Conservation (phyloP, 2,329 filamentous ascomycete genomes). For the Magnaporthiopsis rhizophila region DNA sequence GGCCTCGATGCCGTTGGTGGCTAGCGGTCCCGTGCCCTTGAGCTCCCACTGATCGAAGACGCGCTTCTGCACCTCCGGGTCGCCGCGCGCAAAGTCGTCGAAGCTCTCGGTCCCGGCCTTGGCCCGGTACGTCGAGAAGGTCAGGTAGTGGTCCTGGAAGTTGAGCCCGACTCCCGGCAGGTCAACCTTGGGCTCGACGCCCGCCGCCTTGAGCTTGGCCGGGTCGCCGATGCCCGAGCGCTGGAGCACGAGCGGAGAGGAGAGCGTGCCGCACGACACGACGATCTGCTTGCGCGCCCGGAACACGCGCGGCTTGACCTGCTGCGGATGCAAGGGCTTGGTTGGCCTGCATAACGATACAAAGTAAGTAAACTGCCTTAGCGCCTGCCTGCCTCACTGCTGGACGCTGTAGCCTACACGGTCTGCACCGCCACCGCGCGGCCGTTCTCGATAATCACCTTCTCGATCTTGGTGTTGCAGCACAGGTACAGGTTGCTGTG, state of each 20-base stretch:
- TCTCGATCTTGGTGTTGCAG: conserved; percentile 71
- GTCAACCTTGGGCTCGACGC: conserved; percentile 61
- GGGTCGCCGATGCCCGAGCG: conserved; percentile 67
- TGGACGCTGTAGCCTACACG: conserved; percentile 29
- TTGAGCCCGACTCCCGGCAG: conserved; percentile 67
- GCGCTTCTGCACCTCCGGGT: conserved; percentile 61
- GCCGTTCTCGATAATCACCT: conserved; percentile 65
- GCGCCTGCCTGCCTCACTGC: too few species aligned
- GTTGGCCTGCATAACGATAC: conserved; percentile 31
- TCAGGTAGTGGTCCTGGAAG: conserved; percentile 71
- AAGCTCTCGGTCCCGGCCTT: conserved; percentile 72
- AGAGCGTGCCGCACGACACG: conserved; percentile 63
- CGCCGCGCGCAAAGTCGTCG: conserved; percentile 70
- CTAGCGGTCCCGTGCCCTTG: conserved; percentile 69
- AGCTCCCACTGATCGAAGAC: conserved; percentile 72
- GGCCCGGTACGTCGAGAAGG: conserved; percentile 62
- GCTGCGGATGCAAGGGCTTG: conserved; percentile 54
- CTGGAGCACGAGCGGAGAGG: conserved; percentile 67
- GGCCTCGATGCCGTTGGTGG: conserved; percentile 73
- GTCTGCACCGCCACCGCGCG: conserved; percentile 64
- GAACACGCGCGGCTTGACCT: conserved; percentile 47
- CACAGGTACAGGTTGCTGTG: conserved; percentile 64
- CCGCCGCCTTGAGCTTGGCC: conserved; percentile 59
- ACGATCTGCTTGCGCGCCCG: conserved; percentile 67
- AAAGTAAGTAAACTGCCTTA: too few species aligned